Evolutionary conservation across 106 monocot species (phyloP).

Genomic region (Narthecium ossifragum): DNA sequence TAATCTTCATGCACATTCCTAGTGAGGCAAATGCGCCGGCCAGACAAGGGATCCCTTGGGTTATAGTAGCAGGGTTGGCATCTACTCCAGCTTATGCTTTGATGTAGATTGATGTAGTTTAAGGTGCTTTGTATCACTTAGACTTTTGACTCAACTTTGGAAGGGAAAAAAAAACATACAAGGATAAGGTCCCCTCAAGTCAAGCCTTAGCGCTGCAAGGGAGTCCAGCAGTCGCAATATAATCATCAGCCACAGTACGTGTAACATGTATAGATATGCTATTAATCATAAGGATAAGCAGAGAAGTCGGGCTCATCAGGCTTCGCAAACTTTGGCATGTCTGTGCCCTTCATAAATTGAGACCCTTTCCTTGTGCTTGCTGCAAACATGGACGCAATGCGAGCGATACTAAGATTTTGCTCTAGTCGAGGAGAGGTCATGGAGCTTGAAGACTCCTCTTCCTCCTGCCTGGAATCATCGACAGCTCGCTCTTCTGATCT

Average conservation of each 20-base stretch:
- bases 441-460: conserved; percentile 11
- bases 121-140: no score
- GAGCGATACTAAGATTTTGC: conserved; percentile 24
- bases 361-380: conserved; percentile 20
- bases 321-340: conserved; percentile 51
- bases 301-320: conserved; percentile 91
- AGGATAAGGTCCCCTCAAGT: no score
- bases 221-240: not conserved
- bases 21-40: no score
- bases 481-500: conserved; percentile 13
- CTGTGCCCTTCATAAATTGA: conserved; percentile 21
- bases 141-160: no score
- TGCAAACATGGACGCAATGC: conserved; percentile 36
- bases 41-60: no score
- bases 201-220: no score
- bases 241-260: not conserved
- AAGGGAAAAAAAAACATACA: no score
- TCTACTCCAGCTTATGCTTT: no score
- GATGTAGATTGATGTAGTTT: no score
- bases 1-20: no score
- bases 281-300: conserved; percentile 26
- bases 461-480: conserved; percentile 18
- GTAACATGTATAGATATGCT: not conserved
- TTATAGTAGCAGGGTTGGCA: no score
- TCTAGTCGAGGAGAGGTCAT: conserved; percentile 7